phyloP scores from a whole-genome alignment of 2,329 filamentous ascomycete genomes.

The Fusarium verticillioides region DNA sequence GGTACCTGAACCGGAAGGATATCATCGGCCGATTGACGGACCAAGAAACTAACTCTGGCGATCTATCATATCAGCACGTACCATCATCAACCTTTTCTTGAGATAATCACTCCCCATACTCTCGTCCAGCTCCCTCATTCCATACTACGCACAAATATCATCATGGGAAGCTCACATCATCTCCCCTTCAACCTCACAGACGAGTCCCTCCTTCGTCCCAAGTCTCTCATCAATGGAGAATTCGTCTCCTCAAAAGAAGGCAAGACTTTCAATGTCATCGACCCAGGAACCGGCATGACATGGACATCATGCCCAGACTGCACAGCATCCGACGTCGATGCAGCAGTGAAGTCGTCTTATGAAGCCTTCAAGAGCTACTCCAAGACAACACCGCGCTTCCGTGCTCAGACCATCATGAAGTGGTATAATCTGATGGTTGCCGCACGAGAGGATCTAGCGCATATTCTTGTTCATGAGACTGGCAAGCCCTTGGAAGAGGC shows the following conservation, averaged over 20 bases:
- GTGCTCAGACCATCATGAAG: constrained; percentile 48
- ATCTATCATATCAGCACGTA: neutral
- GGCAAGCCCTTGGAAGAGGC: constrained; percentile 68
- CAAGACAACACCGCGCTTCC: constrained; percentile 49
- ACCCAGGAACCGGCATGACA: neutral
- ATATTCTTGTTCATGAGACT: constrained; percentile 59
- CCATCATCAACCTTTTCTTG: too few relatives aligned
- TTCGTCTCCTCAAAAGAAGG: neutral
- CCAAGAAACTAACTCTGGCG: neutral
- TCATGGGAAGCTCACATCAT: neutral
- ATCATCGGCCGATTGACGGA: neutral
- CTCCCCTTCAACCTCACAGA: neutral
- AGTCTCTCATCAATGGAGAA: neutral
- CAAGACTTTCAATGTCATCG: neutral
- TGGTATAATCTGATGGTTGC: constrained; percentile 52
- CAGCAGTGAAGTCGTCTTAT: constrained; percentile 40
- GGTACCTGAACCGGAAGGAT: neutral
- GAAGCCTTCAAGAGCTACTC: constrained; percentile 53
- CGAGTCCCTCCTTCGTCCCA: neutral
- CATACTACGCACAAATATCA: neutral
- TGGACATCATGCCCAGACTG: constrained; percentile 14
- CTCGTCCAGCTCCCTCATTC: accelerated
- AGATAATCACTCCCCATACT: neutral
- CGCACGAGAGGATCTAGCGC: constrained; percentile 53
- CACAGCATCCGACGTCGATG: constrained; percentile 45